Percentiles rank a stretch among this genome's conserved stretches.
phyloP scores from a whole-genome alignment of 441 rosid genomes.

The Pelargonium myrrhifolium region DNA sequence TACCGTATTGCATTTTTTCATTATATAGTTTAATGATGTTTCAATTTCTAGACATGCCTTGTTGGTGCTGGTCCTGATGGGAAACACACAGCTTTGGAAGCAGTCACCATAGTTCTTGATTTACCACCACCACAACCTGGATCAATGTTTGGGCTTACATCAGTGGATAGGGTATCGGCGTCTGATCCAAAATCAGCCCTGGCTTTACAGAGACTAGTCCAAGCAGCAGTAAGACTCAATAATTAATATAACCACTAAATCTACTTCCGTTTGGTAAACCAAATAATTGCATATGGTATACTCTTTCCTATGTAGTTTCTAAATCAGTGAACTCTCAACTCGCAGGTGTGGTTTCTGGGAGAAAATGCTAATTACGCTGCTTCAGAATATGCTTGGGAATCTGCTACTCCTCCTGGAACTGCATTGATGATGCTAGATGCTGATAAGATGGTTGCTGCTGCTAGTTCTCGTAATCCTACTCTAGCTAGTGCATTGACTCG shows the following conservation, averaged over 20 bases:
- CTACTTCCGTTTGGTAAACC: not conserved
- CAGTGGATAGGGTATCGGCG: slow-evolving; percentile 87
- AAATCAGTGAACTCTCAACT: slow-evolving; percentile 27
- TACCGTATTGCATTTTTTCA: slow-evolving; percentile 3
- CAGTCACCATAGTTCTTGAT: slow-evolving; percentile 99
- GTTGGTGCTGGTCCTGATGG: slow-evolving; percentile 99
- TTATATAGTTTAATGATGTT: slow-evolving; percentile 12
- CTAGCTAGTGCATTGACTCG: slow-evolving; percentile 98
- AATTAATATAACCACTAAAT: slow-evolving; percentile 6
- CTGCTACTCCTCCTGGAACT: slow-evolving; percentile 99
- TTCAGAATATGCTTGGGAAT: slow-evolving; percentile 99
- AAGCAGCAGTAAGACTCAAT: slow-evolving; percentile 84
- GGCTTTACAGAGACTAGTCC: slow-evolving; percentile 95
- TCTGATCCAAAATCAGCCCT: slow-evolving; percentile 99
- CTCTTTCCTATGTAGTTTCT: slow-evolving; percentile 10
- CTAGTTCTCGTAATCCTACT: slow-evolving; percentile 98
- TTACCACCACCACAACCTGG: slow-evolving; percentile 99
- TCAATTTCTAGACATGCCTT: slow-evolving; percentile 74
- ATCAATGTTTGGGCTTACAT: slow-evolving; percentile 80
- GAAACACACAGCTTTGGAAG: slow-evolving; percentile 98
- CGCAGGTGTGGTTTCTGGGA: slow-evolving; percentile 99
- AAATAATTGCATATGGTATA: not conserved
- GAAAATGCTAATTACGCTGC: slow-evolving; percentile 99
- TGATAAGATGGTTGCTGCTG: slow-evolving; percentile 99
- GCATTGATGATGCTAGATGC: slow-evolving; percentile 99